phyloP scores from a whole-genome alignment of 164 flowering plant species.

The Dillenia turbinata region DNA sequence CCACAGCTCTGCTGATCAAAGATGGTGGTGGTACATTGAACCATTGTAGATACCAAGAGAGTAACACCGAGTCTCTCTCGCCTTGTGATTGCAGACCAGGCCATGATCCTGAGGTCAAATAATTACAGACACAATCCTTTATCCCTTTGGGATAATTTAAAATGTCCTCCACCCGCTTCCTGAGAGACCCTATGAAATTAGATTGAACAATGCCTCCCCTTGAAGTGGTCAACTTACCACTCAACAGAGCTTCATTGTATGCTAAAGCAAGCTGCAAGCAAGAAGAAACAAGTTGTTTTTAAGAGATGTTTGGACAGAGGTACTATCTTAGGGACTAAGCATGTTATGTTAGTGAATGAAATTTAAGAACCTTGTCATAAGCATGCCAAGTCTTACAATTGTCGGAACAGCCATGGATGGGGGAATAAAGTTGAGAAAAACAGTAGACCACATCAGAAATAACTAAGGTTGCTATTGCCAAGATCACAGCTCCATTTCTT shows the following conservation, averaged over 20 bases:
- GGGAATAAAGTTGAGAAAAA: no score
- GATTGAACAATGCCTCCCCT: conserved; percentile 69
- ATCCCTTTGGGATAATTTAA: conserved; percentile 28
- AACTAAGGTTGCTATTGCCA: no score
- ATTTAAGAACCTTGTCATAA: no score
- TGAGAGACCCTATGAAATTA: conserved; percentile 61
- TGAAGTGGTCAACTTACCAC: conserved; percentile 52
- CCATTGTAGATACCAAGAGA: conserved; percentile 90
- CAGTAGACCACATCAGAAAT: no score
- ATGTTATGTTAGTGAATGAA: no score
- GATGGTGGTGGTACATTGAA: conserved; percentile 55
- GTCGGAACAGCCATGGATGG: no score
- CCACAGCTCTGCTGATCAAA: conserved; percentile 39
- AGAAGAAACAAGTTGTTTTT: no score
- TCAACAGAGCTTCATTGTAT: conserved; percentile 63
- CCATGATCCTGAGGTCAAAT: conserved; percentile 59
- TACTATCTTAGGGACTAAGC: no score
- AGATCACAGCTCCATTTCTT: no score
- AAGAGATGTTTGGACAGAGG: no score
- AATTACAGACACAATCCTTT: conserved; percentile 32
- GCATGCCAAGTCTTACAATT: no score
- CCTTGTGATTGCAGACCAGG: conserved; percentile 29
- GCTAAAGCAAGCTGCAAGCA: conserved; percentile 71
- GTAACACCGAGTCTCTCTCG: conserved; percentile 25
- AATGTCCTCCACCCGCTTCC: conserved; percentile 70